These are phyloP conservation scores for Gilbertella persicaria DNA, from an alignment of 371 early-diverging fungal genomes.

Conservation along the genomic window DNA sequence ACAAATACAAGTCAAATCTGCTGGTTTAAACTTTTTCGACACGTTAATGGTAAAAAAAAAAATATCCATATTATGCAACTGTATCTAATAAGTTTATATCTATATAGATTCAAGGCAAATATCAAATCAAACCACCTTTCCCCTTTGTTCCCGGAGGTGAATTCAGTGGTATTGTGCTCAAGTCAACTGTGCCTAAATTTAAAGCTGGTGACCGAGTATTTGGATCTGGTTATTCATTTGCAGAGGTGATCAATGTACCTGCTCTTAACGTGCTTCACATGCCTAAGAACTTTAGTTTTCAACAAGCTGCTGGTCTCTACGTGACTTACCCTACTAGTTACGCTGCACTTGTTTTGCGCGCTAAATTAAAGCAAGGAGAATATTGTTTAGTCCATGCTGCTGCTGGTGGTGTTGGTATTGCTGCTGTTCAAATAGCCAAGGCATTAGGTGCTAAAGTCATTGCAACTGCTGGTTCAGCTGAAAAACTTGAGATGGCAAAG, in stretches of 20 bases:
- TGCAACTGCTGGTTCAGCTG: slow-evolving; percentile 78
- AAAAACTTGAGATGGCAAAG: slow-evolving; percentile 72
- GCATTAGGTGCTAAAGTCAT: slow-evolving; percentile 84
- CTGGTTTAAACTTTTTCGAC: slow-evolving; percentile 84
- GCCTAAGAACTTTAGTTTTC: slow-evolving; percentile 70
- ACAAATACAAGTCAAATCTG: slow-evolving; percentile 72
- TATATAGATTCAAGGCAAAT: slow-evolving; percentile 74
- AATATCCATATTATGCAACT: neutral
- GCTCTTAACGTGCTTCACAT: slow-evolving; percentile 58
- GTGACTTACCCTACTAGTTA: slow-evolving; percentile 86
- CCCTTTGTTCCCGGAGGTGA: slow-evolving; percentile 88
- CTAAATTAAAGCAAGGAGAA: slow-evolving; percentile 64
- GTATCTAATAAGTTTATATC: neutral
- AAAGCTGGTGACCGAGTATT: slow-evolving; percentile 80
- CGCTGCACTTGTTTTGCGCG: slow-evolving; percentile 73
- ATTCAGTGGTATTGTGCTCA: slow-evolving; percentile 45
- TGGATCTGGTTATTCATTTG: slow-evolving; percentile 71
- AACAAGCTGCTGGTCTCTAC: slow-evolving; percentile 78
- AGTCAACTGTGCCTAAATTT: slow-evolving; percentile 49
- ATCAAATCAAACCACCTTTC: slow-evolving; percentile 80
- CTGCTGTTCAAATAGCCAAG: slow-evolving; percentile 71
- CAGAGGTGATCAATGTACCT: slow-evolving; percentile 64
- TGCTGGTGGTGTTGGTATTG: slow-evolving; percentile 77
- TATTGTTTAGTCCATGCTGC: slow-evolving; percentile 81
- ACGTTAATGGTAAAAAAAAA: slow-evolving; percentile 65